These are phyloP conservation scores for Melastoma malabathricum DNA, from an alignment of 345 rosid genomes.

Conservation along the genomic window DNA sequence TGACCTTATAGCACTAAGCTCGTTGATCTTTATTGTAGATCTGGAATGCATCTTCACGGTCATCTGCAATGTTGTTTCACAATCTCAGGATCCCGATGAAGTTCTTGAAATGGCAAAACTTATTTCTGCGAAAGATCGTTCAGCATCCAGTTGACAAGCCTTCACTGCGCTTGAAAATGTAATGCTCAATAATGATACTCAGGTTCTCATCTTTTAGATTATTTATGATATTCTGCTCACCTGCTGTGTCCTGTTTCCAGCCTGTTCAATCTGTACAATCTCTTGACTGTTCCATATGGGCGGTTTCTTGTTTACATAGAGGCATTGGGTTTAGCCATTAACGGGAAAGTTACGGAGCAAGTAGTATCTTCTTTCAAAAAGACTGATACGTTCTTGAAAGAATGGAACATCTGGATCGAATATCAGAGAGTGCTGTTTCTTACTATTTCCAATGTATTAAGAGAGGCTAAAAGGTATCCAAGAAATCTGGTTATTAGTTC, in stretches of 20 bases:
- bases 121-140: conserved; percentile 52
- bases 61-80: conserved; percentile 74
- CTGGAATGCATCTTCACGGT: conserved; percentile 92
- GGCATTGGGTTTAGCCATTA: conserved; percentile 50
- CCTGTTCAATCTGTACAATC: conserved; percentile 89
- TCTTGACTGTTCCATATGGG: conserved; percentile 50
- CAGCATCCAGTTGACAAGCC: conserved; percentile 87
- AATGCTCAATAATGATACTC: conserved; percentile 5
- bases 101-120: conserved; percentile 62
- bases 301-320: conserved; percentile 76
- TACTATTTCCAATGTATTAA: conserved; percentile 48
- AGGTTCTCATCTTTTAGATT: too few relatives aligned
- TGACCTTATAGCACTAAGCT: neutral
- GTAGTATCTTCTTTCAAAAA: conserved; percentile 60
- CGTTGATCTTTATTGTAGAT: conserved; percentile 32
- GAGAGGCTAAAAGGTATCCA: conserved; percentile 65
- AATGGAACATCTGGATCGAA: conserved; percentile 68
- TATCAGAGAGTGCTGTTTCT: conserved; percentile 83
- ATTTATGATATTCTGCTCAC: conserved; percentile 2
- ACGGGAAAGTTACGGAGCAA: conserved; percentile 68
- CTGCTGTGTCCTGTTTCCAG: conserved; percentile 24
- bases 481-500: too few relatives aligned
- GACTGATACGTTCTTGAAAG: conserved; percentile 83
- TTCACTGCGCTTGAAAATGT: conserved; percentile 85
- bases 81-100: conserved; percentile 46